A percentile compares a stretch with the other conserved stretches of the same genome.
phyloP scores from a whole-genome alignment of 176 grass and related monocot genomes.

The Calamus simplicifolius region DNA sequence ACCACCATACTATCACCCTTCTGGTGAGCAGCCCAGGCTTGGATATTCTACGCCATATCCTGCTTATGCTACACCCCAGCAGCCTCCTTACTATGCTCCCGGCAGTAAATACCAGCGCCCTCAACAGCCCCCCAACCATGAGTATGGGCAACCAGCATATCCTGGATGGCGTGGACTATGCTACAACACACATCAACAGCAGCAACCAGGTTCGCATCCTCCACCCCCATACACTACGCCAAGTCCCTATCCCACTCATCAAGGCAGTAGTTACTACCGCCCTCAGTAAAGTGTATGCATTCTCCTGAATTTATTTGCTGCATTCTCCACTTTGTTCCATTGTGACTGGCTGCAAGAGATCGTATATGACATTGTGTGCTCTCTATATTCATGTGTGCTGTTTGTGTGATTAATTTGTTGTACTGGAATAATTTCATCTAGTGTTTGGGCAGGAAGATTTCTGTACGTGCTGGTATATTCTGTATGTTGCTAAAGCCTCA shows the following conservation, averaged over 20 bases:
- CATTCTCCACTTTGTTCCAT: background rate
- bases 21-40: conserved; percentile 30
- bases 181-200: conserved; percentile 60
- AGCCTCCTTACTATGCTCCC: conserved; percentile 20
- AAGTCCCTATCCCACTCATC: conserved; percentile 41
- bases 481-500: no score
- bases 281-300: conserved; percentile 35
- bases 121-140: conserved; percentile 27
- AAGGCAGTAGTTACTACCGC: conserved; percentile 73
- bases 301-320: no score
- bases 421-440: conserved; percentile 14
- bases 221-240: conserved; percentile 52
- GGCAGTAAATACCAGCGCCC: conserved; percentile 30
- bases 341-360: conserved; percentile 11
- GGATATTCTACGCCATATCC: conserved; percentile 18
- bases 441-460: no score
- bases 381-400: background rate
- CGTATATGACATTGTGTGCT: no score
- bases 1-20: conserved; percentile 32
- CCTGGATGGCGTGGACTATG: conserved; percentile 86
- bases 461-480: no score
- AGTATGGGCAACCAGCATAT: conserved; percentile 84
- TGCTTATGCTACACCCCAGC: conserved; percentile 32
- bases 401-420: conserved; percentile 32
- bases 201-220: conserved; percentile 43